These are phyloP conservation scores for Phytophthora litchii DNA, from an alignment of 352 stramenopile genomes.

Conservation along the genomic window DNA sequence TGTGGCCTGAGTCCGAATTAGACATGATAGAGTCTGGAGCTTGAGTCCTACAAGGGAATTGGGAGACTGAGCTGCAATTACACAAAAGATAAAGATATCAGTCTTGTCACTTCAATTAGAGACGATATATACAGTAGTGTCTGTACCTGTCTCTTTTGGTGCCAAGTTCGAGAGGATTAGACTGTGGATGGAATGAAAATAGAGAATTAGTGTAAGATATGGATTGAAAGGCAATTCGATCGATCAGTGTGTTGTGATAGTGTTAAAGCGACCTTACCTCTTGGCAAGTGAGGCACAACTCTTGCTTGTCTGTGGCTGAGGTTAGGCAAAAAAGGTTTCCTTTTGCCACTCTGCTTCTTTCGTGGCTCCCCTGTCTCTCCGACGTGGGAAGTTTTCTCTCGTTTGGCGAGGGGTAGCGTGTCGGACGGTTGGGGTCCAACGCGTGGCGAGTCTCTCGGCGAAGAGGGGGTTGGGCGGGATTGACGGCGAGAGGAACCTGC, in stretches of 20 bases:
- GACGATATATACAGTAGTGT: not conserved
- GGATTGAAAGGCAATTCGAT: conserved; percentile 17
- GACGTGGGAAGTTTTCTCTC: conserved; percentile 6
- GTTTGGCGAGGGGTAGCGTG: conserved; percentile 8
- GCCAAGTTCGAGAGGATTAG: conserved; percentile 11
- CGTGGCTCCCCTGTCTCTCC: conserved; percentile 5
- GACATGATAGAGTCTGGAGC: conserved; percentile 11
- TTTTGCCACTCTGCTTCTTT: conserved; percentile 25
- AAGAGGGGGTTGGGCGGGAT: conserved; percentile 16
- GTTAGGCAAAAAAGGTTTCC: conserved; percentile 22
- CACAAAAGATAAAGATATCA: conserved; percentile 16
- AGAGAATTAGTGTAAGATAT: conserved; percentile 1
- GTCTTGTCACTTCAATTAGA: conserved; percentile 16
- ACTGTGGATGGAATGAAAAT: conserved; percentile 18
- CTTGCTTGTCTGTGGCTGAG: conserved; percentile 2
- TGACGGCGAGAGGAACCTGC: conserved; percentile 4
- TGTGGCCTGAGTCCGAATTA: conserved; percentile 22
- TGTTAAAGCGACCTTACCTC: conserved; percentile 9
- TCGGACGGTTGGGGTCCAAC: conserved; percentile 39
- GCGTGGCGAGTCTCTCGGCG: conserved; percentile 34
- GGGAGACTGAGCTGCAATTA: conserved; percentile 20
- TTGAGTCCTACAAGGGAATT: conserved; percentile 25
- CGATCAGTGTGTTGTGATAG: conserved; percentile 1
- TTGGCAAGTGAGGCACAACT: conserved; percentile 1
- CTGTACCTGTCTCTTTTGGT: conserved; percentile 35